Conservation (phyloP, 2,329 filamentous ascomycete genomes). For the Huntiella moniliformis region DNA sequence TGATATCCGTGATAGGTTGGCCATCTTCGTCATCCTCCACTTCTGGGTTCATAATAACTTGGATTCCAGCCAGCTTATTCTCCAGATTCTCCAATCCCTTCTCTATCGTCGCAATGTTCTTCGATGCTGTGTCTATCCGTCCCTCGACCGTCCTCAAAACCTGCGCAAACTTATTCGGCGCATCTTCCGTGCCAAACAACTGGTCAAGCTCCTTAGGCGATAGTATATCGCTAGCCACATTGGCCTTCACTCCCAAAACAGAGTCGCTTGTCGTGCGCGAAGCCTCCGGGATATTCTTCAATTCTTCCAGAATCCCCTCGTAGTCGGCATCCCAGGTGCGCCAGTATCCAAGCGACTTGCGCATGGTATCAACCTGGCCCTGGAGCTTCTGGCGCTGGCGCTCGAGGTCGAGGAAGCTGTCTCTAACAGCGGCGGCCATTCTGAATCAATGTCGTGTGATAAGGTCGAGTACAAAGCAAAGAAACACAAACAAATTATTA, state of each 20-base stretch:
- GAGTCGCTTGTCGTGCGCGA: constrained; percentile 25
- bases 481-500: too few relatives aligned
- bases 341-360: constrained; percentile 68
- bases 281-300: constrained; percentile 35
- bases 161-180: constrained; percentile 19
- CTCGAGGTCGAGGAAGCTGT: constrained; percentile 50
- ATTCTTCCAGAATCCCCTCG: constrained; percentile 68
- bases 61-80: constrained; percentile 28
- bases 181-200: constrained; percentile 20
- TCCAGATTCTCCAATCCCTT: constrained; percentile 40
- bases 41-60: constrained; percentile 12
- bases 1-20: constrained; percentile 64
- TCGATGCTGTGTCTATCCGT: constrained; percentile 11
- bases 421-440: constrained; percentile 18
- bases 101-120: constrained; percentile 9
- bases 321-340: constrained; percentile 83
- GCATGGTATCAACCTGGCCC: constrained; percentile 49
- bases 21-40: constrained; percentile 22
- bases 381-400: constrained; percentile 58
- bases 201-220: constrained; percentile 36
- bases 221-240: constrained; percentile 44
- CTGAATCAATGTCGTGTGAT: too few relatives aligned
- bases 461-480: too few relatives aligned
- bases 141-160: constrained; percentile 39
- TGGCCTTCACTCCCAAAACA: constrained; percentile 36